Evolutionary conservation across 768 basidiomycete genomes (phyloP), one percentile per base, ranked within the genome.

Genomic region (Boletus subcaerulescens): DNA sequence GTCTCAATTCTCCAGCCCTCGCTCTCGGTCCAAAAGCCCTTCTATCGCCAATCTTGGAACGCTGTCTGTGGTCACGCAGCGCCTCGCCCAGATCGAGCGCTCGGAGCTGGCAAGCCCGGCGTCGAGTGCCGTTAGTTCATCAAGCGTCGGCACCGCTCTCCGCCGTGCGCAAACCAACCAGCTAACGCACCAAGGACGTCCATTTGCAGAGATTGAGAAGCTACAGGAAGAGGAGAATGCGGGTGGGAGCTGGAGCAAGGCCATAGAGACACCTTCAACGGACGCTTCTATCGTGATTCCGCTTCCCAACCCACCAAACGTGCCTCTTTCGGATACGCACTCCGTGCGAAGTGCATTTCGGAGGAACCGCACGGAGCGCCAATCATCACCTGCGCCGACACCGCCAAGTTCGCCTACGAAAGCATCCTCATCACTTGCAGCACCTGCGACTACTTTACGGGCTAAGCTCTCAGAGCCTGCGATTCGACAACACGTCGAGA

Each of bases 21-120:
- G 52, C 20, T 66, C 63, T 55, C 73, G 65, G 50, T 63, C 66
- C 18, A 71, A 65, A 50, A 86, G 82, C 53, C 82, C 85, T 5
- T 88, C 86, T 9, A 80, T 89, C 42, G 71, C 78, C 26, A 83
- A 86, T 53, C 75, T 89, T 15, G 80, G 77, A 55, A 76, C 77
- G 51, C 68, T 81, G 38, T 87, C 85, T 8, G 79, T 88, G 22
- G 87, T 89, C 44, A 81, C 79, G 55, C 80, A 84, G 58, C 82
- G 87, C 35, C 76, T 87, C 14, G 82, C 83, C 11, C 79, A 87
- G 60, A 80, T 88, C 12, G 78, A 85, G 61, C 58, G 65, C 26
- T 65, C 60, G 0, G 62, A 59, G 40, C 55, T 62, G 12, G 31
- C 48, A 29, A 56, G 65, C 50, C 60, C 66, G 22, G 29, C 58